phyloP scores from a whole-genome alignment of 2,329 filamentous ascomycete genomes.

The Aureobasidium vineae region DNA sequence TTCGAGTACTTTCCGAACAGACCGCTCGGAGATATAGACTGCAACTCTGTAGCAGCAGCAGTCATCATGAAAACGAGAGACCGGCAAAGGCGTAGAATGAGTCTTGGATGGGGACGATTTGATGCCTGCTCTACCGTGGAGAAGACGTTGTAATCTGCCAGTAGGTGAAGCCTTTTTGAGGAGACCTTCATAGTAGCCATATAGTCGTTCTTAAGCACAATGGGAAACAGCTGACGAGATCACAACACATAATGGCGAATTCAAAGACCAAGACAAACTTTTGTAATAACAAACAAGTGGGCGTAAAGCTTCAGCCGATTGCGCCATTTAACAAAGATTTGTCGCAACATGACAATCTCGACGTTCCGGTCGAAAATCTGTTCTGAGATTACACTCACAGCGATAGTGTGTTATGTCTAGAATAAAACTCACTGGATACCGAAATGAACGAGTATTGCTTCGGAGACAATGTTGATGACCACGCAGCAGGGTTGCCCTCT shows the following conservation, averaged over 20 bases:
- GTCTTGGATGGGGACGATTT: background rate
- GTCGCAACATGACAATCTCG: background rate
- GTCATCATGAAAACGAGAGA: background rate
- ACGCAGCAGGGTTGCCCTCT: background rate
- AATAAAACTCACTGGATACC: too few relatives aligned
- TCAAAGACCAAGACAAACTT: background rate
- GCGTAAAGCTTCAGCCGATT: background rate
- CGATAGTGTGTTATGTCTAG: too few relatives aligned
- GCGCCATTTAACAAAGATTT: background rate
- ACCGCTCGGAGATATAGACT: too few relatives aligned
- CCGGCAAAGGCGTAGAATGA: too few relatives aligned
- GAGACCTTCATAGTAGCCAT: background rate
- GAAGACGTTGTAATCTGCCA: too few relatives aligned
- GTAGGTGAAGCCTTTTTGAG: too few relatives aligned
- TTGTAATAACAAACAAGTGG: background rate
- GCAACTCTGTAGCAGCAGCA: background rate
- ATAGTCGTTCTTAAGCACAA: too few relatives aligned
- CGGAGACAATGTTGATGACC: background rate
- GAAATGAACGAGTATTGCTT: background rate
- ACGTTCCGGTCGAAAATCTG: accelerated
- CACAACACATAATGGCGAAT: background rate
- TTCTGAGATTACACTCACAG: background rate
- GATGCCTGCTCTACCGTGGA: background rate
- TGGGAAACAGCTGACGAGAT: background rate
- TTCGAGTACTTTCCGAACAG: background rate